These are phyloP conservation scores for Xanthoconium purpureum DNA, from an alignment of 768 basidiomycete genomes.

Conservation along the genomic window DNA sequence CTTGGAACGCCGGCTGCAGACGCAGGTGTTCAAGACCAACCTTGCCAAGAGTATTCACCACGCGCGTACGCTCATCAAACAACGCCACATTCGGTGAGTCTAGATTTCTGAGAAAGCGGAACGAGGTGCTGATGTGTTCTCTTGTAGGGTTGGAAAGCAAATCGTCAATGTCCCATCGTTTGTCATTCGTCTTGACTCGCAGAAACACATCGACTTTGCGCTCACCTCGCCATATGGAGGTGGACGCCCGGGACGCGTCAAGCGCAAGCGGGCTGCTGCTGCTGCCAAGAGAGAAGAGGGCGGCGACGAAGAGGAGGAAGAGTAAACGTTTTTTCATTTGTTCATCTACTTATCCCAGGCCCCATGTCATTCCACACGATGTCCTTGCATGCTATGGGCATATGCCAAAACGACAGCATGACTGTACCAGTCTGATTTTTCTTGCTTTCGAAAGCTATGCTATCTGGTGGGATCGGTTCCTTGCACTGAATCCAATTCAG, in stretches of 20 bases:
- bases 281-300: constrained; percentile 90
- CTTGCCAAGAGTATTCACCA: constrained; percentile 99
- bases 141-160: constrained; percentile 90
- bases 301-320: constrained; percentile 89
- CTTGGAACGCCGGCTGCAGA: constrained; percentile 98
- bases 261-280: constrained; percentile 95
- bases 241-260: constrained; percentile 91
- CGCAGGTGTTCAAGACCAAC: constrained; percentile 99
- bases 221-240: constrained; percentile 96
- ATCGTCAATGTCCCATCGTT: constrained; percentile 99
- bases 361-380: constrained; percentile 25
- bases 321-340: constrained; percentile 42
- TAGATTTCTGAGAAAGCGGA: not conserved
- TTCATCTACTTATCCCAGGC: constrained; percentile 26
- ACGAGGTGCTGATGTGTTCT: not conserved
- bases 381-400: constrained; percentile 33
- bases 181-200: constrained; percentile 97
- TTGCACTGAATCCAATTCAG: no score
- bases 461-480: not conserved
- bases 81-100: constrained; percentile 93
- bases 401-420: constrained; percentile 28
- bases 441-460: not conserved
- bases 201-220: constrained; percentile 99
- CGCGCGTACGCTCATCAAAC: constrained; percentile 95
- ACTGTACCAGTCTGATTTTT: constrained; percentile 10